Evolutionary conservation across 768 basidiomycete genomes (phyloP).

Genomic region (Suillus hirtellus): DNA sequence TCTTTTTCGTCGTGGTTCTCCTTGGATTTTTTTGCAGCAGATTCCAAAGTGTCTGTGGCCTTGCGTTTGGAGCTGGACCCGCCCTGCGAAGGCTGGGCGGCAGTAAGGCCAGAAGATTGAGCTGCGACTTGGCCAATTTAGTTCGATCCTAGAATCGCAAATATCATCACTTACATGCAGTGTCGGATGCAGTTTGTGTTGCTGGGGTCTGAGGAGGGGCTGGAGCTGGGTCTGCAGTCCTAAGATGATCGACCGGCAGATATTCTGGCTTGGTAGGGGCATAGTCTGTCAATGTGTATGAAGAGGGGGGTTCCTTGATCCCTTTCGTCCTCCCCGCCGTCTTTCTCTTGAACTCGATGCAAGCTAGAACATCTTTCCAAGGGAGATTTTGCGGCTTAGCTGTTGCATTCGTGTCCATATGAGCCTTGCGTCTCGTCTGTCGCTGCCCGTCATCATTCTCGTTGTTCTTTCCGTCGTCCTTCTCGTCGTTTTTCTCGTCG

Average conservation of each 20-base stretch:
- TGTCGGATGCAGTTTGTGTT: background rate
- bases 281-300: background rate
- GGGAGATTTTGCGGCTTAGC: background rate
- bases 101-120: background rate
- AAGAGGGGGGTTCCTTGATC: background rate
- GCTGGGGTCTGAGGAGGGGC: background rate
- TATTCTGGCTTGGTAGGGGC: background rate
- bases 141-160: background rate
- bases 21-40: background rate
- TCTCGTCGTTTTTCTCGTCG: no score
- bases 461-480: background rate
- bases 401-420: background rate
- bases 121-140: background rate
- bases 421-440: background rate
- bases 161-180: background rate
- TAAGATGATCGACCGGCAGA: background rate
- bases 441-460: no score
- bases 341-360: no score
- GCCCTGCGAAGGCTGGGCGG: background rate
- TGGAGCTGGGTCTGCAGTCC: background rate
- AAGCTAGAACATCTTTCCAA: background rate
- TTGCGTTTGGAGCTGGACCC: background rate
- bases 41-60: background rate
- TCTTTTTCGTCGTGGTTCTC: background rate
- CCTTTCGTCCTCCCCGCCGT: background rate